phyloP scores from a whole-genome alignment of 2,329 filamentous ascomycete genomes.

The Fusarium buxicola region DNA sequence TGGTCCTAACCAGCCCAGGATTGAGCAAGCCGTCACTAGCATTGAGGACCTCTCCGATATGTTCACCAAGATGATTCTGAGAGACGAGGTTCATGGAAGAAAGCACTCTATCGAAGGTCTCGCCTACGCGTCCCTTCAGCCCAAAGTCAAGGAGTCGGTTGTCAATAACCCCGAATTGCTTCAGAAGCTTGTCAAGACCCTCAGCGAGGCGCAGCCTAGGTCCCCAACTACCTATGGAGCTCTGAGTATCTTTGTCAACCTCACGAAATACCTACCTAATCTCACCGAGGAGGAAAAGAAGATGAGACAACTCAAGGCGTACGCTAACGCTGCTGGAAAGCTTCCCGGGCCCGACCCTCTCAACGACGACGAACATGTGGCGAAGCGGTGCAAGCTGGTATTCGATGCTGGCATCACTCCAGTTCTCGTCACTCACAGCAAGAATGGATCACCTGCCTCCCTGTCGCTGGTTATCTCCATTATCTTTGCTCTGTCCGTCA shows the following conservation, averaged over 20 bases:
- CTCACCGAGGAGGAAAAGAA: slow-evolving; percentile 92
- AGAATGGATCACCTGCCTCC: slow-evolving; percentile 76
- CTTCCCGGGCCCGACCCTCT: slow-evolving; percentile 72
- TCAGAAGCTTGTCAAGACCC: slow-evolving; percentile 72
- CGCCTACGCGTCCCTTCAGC: slow-evolving; percentile 89
- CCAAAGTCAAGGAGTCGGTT: slow-evolving; percentile 85
- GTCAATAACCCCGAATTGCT: slow-evolving; percentile 76
- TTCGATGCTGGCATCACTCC: slow-evolving; percentile 84
- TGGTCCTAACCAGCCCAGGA: slow-evolving; percentile 56
- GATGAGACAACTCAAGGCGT: slow-evolving; percentile 91
- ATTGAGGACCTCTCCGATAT: slow-evolving; percentile 74
- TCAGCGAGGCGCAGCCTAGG: slow-evolving; percentile 69
- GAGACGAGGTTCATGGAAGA: slow-evolving; percentile 66
- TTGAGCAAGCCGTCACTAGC: slow-evolving; percentile 67
- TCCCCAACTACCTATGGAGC: slow-evolving; percentile 85
- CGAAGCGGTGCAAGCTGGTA: slow-evolving; percentile 78
- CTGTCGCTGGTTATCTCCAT: slow-evolving; percentile 80
- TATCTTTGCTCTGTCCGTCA: slow-evolving; percentile 80
- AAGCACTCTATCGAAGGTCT: slow-evolving; percentile 88
- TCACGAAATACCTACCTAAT: slow-evolving; percentile 82
- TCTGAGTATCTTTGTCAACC: slow-evolving; percentile 85
- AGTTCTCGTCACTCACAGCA: slow-evolving; percentile 80
- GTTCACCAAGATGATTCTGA: slow-evolving; percentile 75
- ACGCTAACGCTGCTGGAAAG: slow-evolving; percentile 85
- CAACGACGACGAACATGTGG: slow-evolving; percentile 81